Percentiles rank a stretch among this genome's conserved stretches.
phyloP scores from a whole-genome alignment of 2,329 filamentous ascomycete genomes.

The Stemphylium vesicarium region DNA sequence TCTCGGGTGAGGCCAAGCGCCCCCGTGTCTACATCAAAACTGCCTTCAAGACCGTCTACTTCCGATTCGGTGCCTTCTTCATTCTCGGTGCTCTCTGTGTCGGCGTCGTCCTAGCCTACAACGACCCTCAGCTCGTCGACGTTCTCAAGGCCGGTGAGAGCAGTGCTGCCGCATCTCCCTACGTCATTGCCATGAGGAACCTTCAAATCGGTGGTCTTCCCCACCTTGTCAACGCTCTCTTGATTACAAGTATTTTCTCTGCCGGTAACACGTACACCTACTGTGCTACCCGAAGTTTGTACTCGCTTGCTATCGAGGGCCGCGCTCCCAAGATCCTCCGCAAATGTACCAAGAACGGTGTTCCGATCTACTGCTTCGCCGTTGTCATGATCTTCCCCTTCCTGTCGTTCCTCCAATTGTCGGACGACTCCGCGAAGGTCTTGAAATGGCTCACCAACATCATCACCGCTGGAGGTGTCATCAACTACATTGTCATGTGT shows the following conservation, averaged over 20 bases:
- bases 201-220: slow-evolving; percentile 61
- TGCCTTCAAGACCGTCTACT: slow-evolving; percentile 58
- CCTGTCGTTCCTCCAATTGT: slow-evolving; percentile 76
- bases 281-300: slow-evolving; percentile 60
- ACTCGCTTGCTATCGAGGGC: slow-evolving; percentile 61
- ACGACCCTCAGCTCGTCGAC: slow-evolving; percentile 74
- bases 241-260: slow-evolving; percentile 62
- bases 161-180: slow-evolving; percentile 64
- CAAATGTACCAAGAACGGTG: slow-evolving; percentile 66
- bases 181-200: slow-evolving; percentile 67
- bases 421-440: slow-evolving; percentile 68
- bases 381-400: slow-evolving; percentile 71
- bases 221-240: slow-evolving; percentile 63
- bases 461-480: slow-evolving; percentile 71
- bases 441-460: slow-evolving; percentile 75
- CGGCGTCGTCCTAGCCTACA: slow-evolving; percentile 62
- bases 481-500: slow-evolving; percentile 58
- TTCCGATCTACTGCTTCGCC: slow-evolving; percentile 75
- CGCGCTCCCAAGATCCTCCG: slow-evolving; percentile 62
- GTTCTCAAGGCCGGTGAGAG: slow-evolving; percentile 38
- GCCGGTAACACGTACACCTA: slow-evolving; percentile 64
- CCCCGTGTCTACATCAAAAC: slow-evolving; percentile 55
- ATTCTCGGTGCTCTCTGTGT: slow-evolving; percentile 54
- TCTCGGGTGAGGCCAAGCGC: slow-evolving; percentile 55
- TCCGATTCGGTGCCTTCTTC: slow-evolving; percentile 56